Conservation (phyloP, 345 rosid genomes). For the Brassica incana region DNA sequence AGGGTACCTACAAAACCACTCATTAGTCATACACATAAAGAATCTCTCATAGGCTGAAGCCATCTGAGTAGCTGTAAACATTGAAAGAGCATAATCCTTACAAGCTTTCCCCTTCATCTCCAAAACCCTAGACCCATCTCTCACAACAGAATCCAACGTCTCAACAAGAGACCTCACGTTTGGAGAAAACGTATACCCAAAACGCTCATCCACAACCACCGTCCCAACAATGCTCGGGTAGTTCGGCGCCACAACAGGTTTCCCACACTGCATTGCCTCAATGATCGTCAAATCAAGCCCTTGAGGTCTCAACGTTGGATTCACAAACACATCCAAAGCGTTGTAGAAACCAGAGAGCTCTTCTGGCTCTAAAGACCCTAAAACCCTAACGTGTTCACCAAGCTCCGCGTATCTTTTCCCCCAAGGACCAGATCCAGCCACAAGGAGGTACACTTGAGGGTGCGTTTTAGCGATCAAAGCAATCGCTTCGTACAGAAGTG, state of each 20-base stretch:
- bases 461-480: slow-evolving; percentile 39
- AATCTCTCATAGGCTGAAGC: slow-evolving; percentile 75
- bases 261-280: slow-evolving; percentile 81
- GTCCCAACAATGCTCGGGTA: slow-evolving; percentile 77
- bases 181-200: slow-evolving; percentile 69
- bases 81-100: slow-evolving; percentile 44
- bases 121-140: slow-evolving; percentile 52
- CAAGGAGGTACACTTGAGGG: slow-evolving; percentile 49
- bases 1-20: slow-evolving; percentile 58
- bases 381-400: slow-evolving; percentile 55
- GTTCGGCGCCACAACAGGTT: slow-evolving; percentile 62
- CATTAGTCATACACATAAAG: slow-evolving; percentile 72
- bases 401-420: slow-evolving; percentile 54
- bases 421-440: slow-evolving; percentile 85
- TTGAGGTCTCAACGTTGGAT: slow-evolving; percentile 71
- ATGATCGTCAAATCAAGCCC: slow-evolving; percentile 69
- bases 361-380: slow-evolving; percentile 56
- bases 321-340: slow-evolving; percentile 66
- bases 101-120: slow-evolving; percentile 55
- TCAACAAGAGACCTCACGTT: slow-evolving; percentile 63
- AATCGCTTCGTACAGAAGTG: slow-evolving; percentile 61
- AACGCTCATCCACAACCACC: slow-evolving; percentile 49
- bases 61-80: slow-evolving; percentile 73
- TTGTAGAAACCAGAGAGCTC: slow-evolving; percentile 63
- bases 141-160: slow-evolving; percentile 50